Percentiles rank a stretch among this genome's conserved stretches.
These are phyloP conservation scores for Ustilago crameri DNA, from an alignment of 1,284 basidiomycete genomes.

Conservation along the genomic window DNA sequence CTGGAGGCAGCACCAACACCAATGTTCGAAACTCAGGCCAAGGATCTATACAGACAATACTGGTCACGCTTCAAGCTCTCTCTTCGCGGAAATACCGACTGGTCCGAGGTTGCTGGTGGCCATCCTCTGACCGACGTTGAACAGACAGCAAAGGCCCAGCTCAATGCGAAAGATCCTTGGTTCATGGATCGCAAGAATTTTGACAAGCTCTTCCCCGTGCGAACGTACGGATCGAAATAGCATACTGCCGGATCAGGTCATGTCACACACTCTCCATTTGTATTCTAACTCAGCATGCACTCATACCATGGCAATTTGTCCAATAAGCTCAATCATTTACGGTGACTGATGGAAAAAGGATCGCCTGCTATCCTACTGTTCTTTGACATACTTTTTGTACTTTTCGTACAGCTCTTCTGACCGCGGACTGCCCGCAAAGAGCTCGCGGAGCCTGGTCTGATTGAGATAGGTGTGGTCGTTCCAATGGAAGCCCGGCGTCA, in stretches of 20 bases:
- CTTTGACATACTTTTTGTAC: constrained; percentile 46
- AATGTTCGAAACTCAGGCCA: constrained; percentile 27
- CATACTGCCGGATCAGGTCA: neutral
- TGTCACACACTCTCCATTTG: neutral
- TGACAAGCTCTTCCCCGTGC: constrained; percentile 44
- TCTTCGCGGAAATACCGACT: constrained; percentile 43
- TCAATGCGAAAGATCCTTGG: constrained; percentile 48
- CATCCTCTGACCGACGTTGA: constrained; percentile 17
- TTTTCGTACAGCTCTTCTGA: constrained; percentile 23
- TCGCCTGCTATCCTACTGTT: constrained; percentile 3
- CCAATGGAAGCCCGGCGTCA: constrained; percentile 54
- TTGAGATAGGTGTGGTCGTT: constrained; percentile 50
- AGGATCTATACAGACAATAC: constrained; percentile 43
- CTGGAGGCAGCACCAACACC: constrained; percentile 47
- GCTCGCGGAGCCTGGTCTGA: constrained; percentile 27
- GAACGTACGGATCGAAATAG: constrained; percentile 5
- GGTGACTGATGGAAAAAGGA: no score
- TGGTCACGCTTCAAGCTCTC: constrained; percentile 49
- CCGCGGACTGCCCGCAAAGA: constrained; percentile 27
- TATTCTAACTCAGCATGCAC: constrained; percentile 6
- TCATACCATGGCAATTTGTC: neutral
- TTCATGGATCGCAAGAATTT: constrained; percentile 52
- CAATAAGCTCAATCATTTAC: no score
- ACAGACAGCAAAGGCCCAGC: constrained; percentile 15
- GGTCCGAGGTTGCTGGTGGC: constrained; percentile 23